Evolutionary conservation across 2,329 filamentous ascomycete species (phyloP).

Genomic region (Cytospora paraplurivora): DNA sequence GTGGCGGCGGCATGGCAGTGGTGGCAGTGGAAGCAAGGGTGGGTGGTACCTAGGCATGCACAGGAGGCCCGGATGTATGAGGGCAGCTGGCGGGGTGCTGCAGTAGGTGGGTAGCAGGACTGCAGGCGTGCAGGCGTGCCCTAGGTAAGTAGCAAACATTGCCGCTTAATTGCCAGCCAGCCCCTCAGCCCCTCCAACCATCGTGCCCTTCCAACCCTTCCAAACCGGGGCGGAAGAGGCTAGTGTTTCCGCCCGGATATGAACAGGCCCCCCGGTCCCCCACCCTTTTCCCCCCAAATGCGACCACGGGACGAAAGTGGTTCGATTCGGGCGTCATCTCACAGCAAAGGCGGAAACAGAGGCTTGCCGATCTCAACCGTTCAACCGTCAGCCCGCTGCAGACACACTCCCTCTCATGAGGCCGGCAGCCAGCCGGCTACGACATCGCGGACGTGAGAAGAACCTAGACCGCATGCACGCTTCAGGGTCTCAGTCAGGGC

Average conservation of each 20-base stretch:
- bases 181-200: neutral
- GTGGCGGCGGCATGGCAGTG: too few relatives aligned
- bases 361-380: slow-evolving; percentile 23
- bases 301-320: slow-evolving; percentile 21
- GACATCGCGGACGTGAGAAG: too few relatives aligned
- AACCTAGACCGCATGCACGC: too few relatives aligned
- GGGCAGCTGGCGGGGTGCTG: too few relatives aligned
- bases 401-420: too few relatives aligned
- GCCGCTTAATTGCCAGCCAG: neutral
- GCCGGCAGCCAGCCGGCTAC: too few relatives aligned
- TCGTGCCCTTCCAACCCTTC: slow-evolving; percentile 1
- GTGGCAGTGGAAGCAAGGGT: too few relatives aligned
- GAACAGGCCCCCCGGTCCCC: neutral
- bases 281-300: slow-evolving; percentile 11
- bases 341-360: slow-evolving; percentile 20
- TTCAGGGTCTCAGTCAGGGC: too few relatives aligned
- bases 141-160: neutral
- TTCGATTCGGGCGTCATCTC: slow-evolving; percentile 26
- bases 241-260: slow-evolving; percentile 4
- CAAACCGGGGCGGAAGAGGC: neutral
- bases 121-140: too few relatives aligned
- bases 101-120: too few relatives aligned
- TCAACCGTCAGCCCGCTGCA: neutral
- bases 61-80: too few relatives aligned
- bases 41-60: too few relatives aligned